phyloP scores from a whole-genome alignment of 352 stramenopile genomes.

The Aphanomyces euteiches region DNA sequence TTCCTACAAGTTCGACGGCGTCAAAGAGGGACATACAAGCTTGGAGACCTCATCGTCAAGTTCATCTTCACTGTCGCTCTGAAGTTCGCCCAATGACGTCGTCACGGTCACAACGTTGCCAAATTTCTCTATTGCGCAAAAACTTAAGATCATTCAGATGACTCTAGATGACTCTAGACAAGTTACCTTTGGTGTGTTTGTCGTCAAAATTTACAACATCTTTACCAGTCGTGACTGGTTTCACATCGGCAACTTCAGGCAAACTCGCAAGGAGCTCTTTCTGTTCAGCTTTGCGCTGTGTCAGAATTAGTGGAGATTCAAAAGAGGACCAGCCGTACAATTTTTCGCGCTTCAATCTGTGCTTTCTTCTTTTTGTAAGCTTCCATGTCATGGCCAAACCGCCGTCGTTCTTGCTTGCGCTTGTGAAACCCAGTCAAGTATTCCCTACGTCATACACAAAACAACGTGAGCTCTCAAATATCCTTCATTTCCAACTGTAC shows the following conservation, averaged over 20 bases:
- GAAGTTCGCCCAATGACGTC: slow-evolving; percentile 69
- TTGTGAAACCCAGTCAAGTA: slow-evolving; percentile 85
- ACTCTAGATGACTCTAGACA: too few species aligned
- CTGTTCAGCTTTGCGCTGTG: slow-evolving; percentile 68
- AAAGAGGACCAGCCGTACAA: slow-evolving; percentile 35
- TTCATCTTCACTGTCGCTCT: slow-evolving; percentile 72
- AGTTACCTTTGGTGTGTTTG: slow-evolving; percentile 58
- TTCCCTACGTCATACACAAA: slow-evolving; percentile 40
- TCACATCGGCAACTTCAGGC: slow-evolving; percentile 45
- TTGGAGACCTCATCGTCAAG: slow-evolving; percentile 36
- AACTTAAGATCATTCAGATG: too few species aligned
- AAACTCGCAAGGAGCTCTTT: slow-evolving; percentile 61
- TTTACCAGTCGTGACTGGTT: slow-evolving; percentile 36
- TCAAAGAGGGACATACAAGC: slow-evolving; percentile 24
- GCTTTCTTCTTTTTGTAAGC: slow-evolving; percentile 86
- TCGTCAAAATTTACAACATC: slow-evolving; percentile 74
- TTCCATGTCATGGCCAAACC: slow-evolving; percentile 85
- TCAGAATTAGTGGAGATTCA: not conserved
- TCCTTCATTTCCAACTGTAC: slow-evolving; percentile 35
- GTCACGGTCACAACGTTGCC: slow-evolving; percentile 83
- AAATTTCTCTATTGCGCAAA: slow-evolving; percentile 49
- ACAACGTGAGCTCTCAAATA: slow-evolving; percentile 18
- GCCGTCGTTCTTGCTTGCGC: slow-evolving; percentile 80
- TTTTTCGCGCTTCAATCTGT: slow-evolving; percentile 73
- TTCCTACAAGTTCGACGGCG: slow-evolving; percentile 46